Conservation (phyloP, 495 filamentous ascomycete genomes). For the Penicillium lagena region DNA sequence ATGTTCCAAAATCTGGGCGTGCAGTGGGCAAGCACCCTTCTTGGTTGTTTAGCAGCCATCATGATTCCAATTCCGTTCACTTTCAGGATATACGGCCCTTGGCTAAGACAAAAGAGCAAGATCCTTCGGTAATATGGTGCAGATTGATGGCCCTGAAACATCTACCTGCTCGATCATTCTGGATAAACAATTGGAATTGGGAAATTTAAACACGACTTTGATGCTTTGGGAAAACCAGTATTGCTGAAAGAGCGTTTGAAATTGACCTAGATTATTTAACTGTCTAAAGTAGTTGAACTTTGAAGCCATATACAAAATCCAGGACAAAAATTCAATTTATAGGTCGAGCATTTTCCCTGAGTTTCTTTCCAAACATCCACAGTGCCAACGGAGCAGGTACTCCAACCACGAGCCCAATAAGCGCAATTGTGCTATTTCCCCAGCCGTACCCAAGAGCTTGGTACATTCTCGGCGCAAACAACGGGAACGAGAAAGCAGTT, state of each 20-base stretch:
- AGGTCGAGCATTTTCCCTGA: constrained; percentile 4
- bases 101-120: constrained; percentile 22
- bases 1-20: constrained; percentile 75
- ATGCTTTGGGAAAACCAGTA: no score
- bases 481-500: constrained; percentile 37
- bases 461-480: constrained; percentile 53
- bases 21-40: constrained; percentile 67
- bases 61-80: constrained; percentile 64
- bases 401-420: constrained; percentile 7
- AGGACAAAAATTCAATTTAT: neutral
- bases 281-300: no score
- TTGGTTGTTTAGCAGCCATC: constrained; percentile 63
- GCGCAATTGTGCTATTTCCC: constrained; percentile 36
- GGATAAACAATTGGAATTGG: neutral
- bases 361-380: constrained; percentile 6
- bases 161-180: constrained; percentile 2
- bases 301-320: neutral
- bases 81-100: constrained; percentile 24
- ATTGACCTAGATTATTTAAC: no score
- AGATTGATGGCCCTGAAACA: neutral
- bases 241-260: no score
- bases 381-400: constrained; percentile 11
- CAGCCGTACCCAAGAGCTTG: constrained; percentile 47
- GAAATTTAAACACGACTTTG: no score
- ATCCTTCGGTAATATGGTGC: neutral